Percentiles rank a stretch among this genome's conserved stretches.
phyloP scores from a whole-genome alignment of 441 rosid species.

The Geranium incanum region DNA sequence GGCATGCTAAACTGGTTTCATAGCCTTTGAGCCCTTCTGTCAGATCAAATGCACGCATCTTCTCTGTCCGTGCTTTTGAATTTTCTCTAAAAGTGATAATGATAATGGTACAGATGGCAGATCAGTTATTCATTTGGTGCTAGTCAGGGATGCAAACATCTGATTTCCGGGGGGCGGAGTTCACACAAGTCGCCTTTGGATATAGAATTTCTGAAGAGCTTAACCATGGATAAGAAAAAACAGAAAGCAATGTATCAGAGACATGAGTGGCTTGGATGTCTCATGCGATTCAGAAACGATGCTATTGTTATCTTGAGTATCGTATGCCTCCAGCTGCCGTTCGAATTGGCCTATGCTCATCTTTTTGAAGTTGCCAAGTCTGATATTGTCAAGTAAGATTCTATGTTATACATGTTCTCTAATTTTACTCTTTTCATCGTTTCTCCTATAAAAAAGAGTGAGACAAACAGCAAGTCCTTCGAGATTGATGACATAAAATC shows the following conservation, averaged over 20 bases:
- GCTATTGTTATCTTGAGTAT: conserved; percentile 55
- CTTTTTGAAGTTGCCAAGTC: conserved; percentile 60
- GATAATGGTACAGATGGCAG: conserved; percentile 52
- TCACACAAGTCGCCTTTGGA: conserved; percentile 43
- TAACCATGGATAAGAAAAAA: conserved; percentile 40
- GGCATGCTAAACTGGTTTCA: neutral
- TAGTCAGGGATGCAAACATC: conserved; percentile 47
- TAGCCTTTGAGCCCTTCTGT: neutral
- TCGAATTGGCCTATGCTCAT: conserved; percentile 93
- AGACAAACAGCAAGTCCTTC: neutral
- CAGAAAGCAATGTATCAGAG: conserved; percentile 76
- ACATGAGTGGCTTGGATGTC: conserved; percentile 77
- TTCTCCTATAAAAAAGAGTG: neutral
- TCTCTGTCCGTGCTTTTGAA: neutral
- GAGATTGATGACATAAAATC: neutral
- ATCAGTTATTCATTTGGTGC: conserved; percentile 52
- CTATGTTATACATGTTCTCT: conserved; percentile 10
- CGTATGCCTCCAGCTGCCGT: conserved; percentile 89
- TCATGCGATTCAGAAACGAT: conserved; percentile 71
- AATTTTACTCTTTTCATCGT: neutral
- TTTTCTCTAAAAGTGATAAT: conserved; percentile 10
- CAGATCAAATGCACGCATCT: neutral
- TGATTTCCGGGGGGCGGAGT: conserved; percentile 49
- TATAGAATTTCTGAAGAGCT: conserved; percentile 24
- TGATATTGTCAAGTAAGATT: conserved; percentile 55